Conservation (phyloP, 2,329 filamentous ascomycete genomes). For the Coniella vitis region DNA sequence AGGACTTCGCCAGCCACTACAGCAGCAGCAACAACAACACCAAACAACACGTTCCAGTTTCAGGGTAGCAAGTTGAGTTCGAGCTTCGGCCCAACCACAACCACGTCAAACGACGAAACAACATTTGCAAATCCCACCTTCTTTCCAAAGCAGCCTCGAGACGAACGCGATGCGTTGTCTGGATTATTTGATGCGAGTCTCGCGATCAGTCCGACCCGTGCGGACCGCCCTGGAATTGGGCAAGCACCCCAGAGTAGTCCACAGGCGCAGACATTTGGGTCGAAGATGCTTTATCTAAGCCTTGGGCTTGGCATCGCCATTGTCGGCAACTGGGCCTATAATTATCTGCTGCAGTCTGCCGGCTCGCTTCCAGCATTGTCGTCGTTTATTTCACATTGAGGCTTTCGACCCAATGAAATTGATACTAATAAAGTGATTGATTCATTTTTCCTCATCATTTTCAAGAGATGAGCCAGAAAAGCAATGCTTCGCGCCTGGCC, state of each 20-base stretch:
- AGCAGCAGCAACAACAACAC: conserved; percentile 21
- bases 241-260: background rate
- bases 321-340: background rate
- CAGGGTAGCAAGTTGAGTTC: conserved; percentile 20
- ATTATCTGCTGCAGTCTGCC: background rate
- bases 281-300: background rate
- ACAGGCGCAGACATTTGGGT: background rate
- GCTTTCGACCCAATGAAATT: no score
- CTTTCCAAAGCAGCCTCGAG: conserved; percentile 41
- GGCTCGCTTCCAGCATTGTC: background rate
- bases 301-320: background rate
- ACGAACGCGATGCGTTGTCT: conserved; percentile 36
- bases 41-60: conserved; percentile 38
- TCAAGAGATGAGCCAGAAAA: no score
- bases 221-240: background rate
- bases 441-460: no score
- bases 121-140: conserved; percentile 53
- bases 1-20: conserved; percentile 37
- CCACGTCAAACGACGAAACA: conserved; percentile 4
- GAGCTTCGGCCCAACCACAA: conserved; percentile 5
- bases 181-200: conserved; percentile 40
- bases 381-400: background rate
- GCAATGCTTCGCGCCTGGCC: no score
- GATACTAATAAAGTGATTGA: no score
- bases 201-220: conserved; percentile 21